A percentile compares a stretch with the other conserved stretches of the same genome.
phyloP scores from a whole-genome alignment of 2,329 filamentous ascomycete species.

The Sclerotinia subarctica region DNA sequence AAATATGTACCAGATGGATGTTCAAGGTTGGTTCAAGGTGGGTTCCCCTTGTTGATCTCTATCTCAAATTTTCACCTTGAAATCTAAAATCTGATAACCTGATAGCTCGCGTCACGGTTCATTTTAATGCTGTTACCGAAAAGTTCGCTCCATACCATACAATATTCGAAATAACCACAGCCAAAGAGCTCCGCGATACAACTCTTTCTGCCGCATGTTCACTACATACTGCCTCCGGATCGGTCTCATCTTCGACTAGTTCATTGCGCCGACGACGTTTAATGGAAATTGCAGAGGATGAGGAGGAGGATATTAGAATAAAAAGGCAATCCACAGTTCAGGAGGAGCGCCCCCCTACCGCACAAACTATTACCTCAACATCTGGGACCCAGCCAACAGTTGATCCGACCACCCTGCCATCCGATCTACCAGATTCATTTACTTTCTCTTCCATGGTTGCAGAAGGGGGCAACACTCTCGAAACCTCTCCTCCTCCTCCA shows the following conservation, averaged over 20 bases:
- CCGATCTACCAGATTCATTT: slow-evolving; percentile 25
- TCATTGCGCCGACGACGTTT: slow-evolving; percentile 74
- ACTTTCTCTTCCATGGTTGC: slow-evolving; percentile 23
- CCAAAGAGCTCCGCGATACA: slow-evolving; percentile 81
- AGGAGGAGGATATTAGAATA: slow-evolving; percentile 58
- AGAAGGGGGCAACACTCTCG: slow-evolving; percentile 23
- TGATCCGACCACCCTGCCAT: slow-evolving; percentile 21
- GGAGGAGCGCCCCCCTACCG: slow-evolving; percentile 42
- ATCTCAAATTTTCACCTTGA: slow-evolving; percentile 26
- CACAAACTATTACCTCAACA: slow-evolving; percentile 30
- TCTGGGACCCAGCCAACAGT: slow-evolving; percentile 21
- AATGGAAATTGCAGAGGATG: slow-evolving; percentile 92
- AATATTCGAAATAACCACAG: slow-evolving; percentile 69
- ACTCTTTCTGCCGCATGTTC: slow-evolving; percentile 86
- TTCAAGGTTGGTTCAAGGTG: slow-evolving; percentile 89
- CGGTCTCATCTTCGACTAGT: slow-evolving; percentile 79
- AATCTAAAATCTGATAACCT: slow-evolving; percentile 25
- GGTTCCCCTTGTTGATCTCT: slow-evolving; percentile 37
- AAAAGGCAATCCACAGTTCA: slow-evolving; percentile 57
- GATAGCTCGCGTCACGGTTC: slow-evolving; percentile 75
- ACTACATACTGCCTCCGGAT: slow-evolving; percentile 81
- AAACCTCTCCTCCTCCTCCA: slow-evolving; percentile 35
- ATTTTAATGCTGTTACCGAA: slow-evolving; percentile 65
- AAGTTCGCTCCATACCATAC: slow-evolving; percentile 83
- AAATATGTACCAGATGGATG: slow-evolving; percentile 91